Evolutionary conservation across 129 eudicot species (phyloP).

Genomic region (Tagetes erecta): DNA sequence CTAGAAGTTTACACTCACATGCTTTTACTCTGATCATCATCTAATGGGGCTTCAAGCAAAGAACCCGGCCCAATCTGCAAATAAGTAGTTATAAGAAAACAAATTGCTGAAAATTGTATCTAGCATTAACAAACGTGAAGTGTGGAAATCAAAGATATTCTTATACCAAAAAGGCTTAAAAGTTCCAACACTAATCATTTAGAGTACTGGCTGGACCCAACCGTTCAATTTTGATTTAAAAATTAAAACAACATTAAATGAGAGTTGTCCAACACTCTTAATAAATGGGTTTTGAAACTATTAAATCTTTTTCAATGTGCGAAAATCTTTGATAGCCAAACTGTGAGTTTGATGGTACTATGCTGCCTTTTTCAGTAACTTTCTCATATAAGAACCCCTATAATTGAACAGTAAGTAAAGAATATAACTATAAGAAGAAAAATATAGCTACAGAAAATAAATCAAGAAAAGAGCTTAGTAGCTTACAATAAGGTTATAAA

Average conservation of each 20-base stretch:
- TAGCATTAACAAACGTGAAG: neutral
- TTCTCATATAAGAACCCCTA: slow-evolving; percentile 11
- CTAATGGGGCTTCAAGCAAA: slow-evolving; percentile 81
- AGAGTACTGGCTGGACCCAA: neutral
- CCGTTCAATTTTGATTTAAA: neutral
- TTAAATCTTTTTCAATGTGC: neutral
- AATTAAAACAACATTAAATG: neutral
- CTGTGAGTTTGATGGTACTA: neutral
- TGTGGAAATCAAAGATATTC: neutral
- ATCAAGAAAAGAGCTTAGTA: slow-evolving; percentile 34
- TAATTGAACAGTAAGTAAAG: slow-evolving; percentile 6
- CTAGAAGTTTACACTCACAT: slow-evolving; percentile 44
- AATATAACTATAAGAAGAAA: neutral
- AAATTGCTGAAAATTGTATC: neutral
- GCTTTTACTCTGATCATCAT: slow-evolving; percentile 66
- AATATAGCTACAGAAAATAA: neutral
- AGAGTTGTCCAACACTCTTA: neutral
- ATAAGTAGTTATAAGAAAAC: slow-evolving; percentile 2
- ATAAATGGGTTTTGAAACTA: neutral
- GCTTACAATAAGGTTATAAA: slow-evolving; percentile 86
- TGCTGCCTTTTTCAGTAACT: neutral
- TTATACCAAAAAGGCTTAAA: neutral
- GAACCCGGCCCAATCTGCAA: slow-evolving; percentile 87
- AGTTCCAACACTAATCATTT: neutral
- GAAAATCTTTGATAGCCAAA: neutral